Percentiles rank a stretch among this genome's conserved stretches.
These are phyloP conservation scores for Termitomyces sp. DNA, from an alignment of 768 basidiomycete genomes.

Conservation along the genomic window DNA sequence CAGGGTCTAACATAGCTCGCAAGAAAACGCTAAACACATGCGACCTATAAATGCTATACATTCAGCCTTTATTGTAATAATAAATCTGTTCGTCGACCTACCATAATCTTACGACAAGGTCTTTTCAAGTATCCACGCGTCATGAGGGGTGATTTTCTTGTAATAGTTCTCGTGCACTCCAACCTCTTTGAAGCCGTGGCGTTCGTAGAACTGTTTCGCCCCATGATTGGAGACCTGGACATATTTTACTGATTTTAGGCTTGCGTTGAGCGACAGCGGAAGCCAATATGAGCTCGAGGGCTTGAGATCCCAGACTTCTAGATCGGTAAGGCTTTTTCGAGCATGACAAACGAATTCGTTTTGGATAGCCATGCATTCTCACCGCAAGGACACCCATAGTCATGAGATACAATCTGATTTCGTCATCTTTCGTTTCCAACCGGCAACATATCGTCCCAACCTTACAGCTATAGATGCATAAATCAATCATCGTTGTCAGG, in stretches of 20 bases:
- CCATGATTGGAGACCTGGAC: constrained; percentile 79
- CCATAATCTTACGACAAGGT: constrained; percentile 27
- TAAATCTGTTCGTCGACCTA: background rate
- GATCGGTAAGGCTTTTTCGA: constrained; percentile 76
- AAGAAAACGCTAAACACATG: constrained; percentile 5
- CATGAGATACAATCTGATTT: constrained; percentile 74
- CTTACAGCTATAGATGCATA: constrained; percentile 23
- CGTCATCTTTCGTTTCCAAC: constrained; percentile 62
- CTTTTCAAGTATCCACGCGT: constrained; percentile 86
- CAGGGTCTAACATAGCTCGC: constrained; percentile 14
- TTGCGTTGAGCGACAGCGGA: constrained; percentile 58
- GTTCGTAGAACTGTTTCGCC: constrained; percentile 81
- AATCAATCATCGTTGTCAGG: constrained; percentile 4
- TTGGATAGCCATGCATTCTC: constrained; percentile 26
- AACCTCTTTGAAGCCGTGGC: constrained; percentile 73
- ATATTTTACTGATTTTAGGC: constrained; percentile 66
- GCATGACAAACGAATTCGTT: constrained; percentile 6
- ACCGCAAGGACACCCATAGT: constrained; percentile 91
- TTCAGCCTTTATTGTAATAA: background rate
- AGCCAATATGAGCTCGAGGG: constrained; percentile 62
- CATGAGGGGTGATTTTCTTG: constrained; percentile 82
- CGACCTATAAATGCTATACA: background rate
- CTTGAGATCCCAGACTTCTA: constrained; percentile 68
- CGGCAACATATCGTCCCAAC: constrained; percentile 88
- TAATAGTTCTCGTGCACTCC: constrained; percentile 74